A percentile compares a stretch with the other conserved stretches of the same genome.
Evolutionary conservation across 805 yeast species (phyloP).

Genomic region (Metschnikowia borealis): DNA sequence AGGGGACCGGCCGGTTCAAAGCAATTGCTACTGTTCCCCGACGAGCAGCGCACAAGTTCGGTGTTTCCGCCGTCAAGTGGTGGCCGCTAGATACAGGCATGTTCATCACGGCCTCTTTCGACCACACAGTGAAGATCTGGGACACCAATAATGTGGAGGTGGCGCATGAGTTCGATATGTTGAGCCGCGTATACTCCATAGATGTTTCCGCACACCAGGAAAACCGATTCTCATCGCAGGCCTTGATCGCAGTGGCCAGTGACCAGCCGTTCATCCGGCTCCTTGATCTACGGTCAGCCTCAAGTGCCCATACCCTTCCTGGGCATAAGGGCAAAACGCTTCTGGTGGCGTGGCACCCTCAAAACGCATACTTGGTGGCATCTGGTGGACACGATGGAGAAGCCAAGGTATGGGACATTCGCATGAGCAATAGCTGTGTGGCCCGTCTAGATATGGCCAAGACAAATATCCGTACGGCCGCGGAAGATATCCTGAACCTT

Average conservation of each 20-base stretch:
- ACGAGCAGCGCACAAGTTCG: conserved; percentile 55
- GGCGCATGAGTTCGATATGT: conserved; percentile 63
- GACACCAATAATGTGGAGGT: conserved; percentile 64
- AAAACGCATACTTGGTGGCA: conserved; percentile 55
- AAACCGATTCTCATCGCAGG: conserved; percentile 24
- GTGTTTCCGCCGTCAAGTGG: conserved; percentile 75
- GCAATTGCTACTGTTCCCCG: conserved; percentile 35
- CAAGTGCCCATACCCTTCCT: conserved; percentile 65
- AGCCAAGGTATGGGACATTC: conserved; percentile 79
- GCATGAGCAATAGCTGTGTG: conserved; percentile 63
- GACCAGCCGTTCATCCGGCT: conserved; percentile 68
- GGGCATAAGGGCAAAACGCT: conserved; percentile 59
- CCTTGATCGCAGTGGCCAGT: conserved; percentile 65
- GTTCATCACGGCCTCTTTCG: conserved; percentile 80
- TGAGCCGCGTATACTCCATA: conserved; percentile 59
- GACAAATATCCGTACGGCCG: conserved; percentile 26
- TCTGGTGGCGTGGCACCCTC: conserved; percentile 74
- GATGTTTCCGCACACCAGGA: conserved; percentile 43
- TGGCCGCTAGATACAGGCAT: conserved; percentile 87
- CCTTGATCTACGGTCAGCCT: conserved; percentile 67
- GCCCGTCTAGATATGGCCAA: conserved; percentile 57
- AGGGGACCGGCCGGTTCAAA: background rate
- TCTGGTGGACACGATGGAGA: conserved; percentile 82
- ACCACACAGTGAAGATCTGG: conserved; percentile 74
- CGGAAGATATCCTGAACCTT: conserved; percentile 22